Evolutionary conservation across 352 stramenopile genomes (phyloP), one percentile per base, ranked within the genome.

Genomic region (Globisporangium takayamanum): DNA sequence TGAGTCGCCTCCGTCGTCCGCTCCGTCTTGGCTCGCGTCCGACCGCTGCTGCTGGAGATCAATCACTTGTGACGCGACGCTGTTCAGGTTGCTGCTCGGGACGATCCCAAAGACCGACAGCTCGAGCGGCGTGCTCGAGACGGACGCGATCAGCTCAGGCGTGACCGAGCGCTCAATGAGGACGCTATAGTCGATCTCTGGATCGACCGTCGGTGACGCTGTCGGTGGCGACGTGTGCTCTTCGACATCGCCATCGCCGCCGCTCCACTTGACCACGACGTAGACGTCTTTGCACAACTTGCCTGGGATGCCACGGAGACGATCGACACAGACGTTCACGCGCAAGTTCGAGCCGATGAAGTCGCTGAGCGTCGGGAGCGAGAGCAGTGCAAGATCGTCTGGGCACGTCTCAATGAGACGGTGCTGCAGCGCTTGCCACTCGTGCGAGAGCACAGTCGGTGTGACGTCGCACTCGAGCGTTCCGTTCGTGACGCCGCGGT

Each of bases 381-480:
- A 44, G 3, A 89, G 57, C 4, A 62, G 54, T 2, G 33, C 33
- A 28, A 73, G 56, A 59, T 84, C 70, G 30, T 82, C 68, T 0
- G 71, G 73, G 44, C 73, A 84, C 0, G 60, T 83, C 46, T 89
- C 83, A 7, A 90, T 68, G 12, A 90, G 49, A 15, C 63, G 70
- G 58, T 89, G 80, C 44, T 90, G 80, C 0, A 60, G 64, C 3
- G 80, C 76, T 56, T 92, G 83, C 83, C 80, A 92, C 51, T 92
- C 80, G 50, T 89, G 73, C 0, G 83, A 89, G 8, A 92, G 54
- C 48, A 90, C 60, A 0, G 69, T 88, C n/a, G 74, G 69, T 7
- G 68, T 72, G 26, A 90, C 73, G 25, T 90, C 83, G 44, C 73
- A 88, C 39, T 80, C 75, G 5, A 89, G 47, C 15, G 36, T 67